phyloP scores from a whole-genome alignment of 768 basidiomycete genomes.

The Rhodosporidiobolus sp. region DNA sequence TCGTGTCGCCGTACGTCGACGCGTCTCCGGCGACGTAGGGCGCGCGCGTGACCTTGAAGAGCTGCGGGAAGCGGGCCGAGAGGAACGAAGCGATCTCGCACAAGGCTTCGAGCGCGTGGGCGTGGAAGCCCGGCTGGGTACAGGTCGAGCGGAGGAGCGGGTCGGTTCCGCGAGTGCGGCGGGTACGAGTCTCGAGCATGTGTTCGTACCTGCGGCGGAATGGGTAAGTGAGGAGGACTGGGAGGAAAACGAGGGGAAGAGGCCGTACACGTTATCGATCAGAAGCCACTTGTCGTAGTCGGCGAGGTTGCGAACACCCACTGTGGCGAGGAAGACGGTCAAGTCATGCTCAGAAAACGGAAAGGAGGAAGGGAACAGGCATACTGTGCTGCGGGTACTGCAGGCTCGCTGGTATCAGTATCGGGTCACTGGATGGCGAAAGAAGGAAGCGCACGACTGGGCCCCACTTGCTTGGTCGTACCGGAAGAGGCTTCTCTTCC shows the following conservation, averaged over 20 bases:
- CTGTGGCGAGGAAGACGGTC: neutral
- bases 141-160: constrained; percentile 46
- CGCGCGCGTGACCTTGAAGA: constrained; percentile 57
- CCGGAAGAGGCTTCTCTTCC: neutral
- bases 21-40: constrained; percentile 38
- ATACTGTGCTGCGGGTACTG: constrained; percentile 1
- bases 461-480: neutral
- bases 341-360: neutral
- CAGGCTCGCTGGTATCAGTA: too few relatives aligned
- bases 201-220: neutral
- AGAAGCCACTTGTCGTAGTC: neutral
- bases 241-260: neutral
- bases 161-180: neutral
- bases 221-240: too few relatives aligned
- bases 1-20: constrained; percentile 7
- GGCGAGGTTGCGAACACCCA: constrained; percentile 1
- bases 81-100: constrained; percentile 65
- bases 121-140: constrained; percentile 56
- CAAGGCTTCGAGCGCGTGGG: constrained; percentile 47
- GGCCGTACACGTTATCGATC: neutral
- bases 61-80: constrained; percentile 60
- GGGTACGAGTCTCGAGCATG: neutral
- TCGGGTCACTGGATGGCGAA: too few relatives aligned
- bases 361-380: neutral
- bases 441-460: too few relatives aligned